A percentile compares a stretch with the other conserved stretches of the same genome.
Evolutionary conservation across 805 yeast genomes (phyloP).

Genomic region (Saccharomycopsis malanga): DNA sequence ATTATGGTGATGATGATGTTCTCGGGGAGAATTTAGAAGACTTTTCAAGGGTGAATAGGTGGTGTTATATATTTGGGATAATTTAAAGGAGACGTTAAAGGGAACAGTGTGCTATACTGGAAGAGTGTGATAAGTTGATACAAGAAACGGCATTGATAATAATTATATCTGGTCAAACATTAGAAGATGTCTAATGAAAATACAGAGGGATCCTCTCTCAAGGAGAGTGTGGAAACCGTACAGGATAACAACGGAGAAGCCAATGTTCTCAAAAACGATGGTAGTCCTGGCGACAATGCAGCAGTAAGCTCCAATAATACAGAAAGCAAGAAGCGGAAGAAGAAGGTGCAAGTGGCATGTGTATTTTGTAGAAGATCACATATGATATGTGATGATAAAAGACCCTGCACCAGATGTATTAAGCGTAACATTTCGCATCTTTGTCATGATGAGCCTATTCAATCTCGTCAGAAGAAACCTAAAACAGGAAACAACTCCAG

Average conservation of each 20-base stretch:
- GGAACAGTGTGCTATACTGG: too few relatives aligned
- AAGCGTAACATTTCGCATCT: constrained; percentile 83
- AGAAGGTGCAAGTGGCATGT: constrained; percentile 48
- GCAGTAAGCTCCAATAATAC: background rate
- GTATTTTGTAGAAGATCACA: constrained; percentile 89
- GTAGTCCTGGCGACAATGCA: background rate
- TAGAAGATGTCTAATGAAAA: too few relatives aligned
- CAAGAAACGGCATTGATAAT: too few relatives aligned
- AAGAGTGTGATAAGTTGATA: too few relatives aligned
- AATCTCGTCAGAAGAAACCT: constrained; percentile 32
- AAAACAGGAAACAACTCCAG: background rate
- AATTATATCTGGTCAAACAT: too few relatives aligned
- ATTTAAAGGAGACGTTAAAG: too few relatives aligned
- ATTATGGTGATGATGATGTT: too few relatives aligned
- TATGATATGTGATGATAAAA: constrained; percentile 79
- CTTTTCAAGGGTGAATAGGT: too few relatives aligned
- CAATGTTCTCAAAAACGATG: background rate
- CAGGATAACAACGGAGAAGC: background rate
- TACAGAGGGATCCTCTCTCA: too few relatives aligned
- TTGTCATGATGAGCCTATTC: constrained; percentile 67
- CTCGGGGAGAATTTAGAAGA: too few relatives aligned
- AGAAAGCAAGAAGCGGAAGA: constrained; percentile 42
- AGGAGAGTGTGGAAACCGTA: too few relatives aligned
- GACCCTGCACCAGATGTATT: constrained; percentile 69
- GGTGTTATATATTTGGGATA: too few relatives aligned